These are phyloP conservation scores for Leersia perrieri DNA, from an alignment of 176 grass and related monocot species.

Conservation along the genomic window DNA sequence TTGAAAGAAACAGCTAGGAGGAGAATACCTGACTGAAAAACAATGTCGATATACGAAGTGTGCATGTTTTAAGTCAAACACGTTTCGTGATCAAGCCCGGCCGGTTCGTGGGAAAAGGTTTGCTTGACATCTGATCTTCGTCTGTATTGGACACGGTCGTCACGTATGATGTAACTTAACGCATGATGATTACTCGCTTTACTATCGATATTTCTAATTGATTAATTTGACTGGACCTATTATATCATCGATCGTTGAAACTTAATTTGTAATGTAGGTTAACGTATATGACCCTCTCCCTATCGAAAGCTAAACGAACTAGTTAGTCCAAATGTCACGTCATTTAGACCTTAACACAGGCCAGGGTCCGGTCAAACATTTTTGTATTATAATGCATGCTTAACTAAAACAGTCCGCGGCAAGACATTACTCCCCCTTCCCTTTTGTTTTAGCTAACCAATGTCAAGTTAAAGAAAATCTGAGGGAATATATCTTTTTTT, in stretches of 20 bases:
- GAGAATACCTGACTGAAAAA: not conserved
- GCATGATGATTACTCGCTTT: not conserved
- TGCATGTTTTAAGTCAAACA: conserved; percentile 12
- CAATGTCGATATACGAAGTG: no score
- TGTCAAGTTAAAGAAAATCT: no score
- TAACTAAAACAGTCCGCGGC: no score
- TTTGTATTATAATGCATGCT: not conserved
- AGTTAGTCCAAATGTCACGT: conserved; percentile 22
- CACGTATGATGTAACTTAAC: conserved; percentile 15
- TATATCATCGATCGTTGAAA: conserved; percentile 18
- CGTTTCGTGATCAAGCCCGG: not conserved
- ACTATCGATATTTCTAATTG: not conserved
- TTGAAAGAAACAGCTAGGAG: not conserved
- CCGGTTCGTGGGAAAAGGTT: not conserved
- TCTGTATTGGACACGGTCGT: not conserved
- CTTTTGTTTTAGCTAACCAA: no score
- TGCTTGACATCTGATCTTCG: conserved; percentile 6
- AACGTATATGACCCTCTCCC: not conserved
- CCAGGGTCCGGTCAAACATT: not conserved
- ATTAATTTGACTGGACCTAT: conserved; percentile 14
- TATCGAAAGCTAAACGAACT: conserved; percentile 23
- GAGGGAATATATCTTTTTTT: no score
- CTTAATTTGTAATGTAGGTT: not conserved
- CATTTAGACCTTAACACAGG: not conserved
- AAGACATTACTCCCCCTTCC: no score